Percentiles rank a stretch among this genome's conserved stretches.
These are phyloP conservation scores for Suhomyces bokatorum DNA, from an alignment of 1,139 yeast species.

Conservation along the genomic window DNA sequence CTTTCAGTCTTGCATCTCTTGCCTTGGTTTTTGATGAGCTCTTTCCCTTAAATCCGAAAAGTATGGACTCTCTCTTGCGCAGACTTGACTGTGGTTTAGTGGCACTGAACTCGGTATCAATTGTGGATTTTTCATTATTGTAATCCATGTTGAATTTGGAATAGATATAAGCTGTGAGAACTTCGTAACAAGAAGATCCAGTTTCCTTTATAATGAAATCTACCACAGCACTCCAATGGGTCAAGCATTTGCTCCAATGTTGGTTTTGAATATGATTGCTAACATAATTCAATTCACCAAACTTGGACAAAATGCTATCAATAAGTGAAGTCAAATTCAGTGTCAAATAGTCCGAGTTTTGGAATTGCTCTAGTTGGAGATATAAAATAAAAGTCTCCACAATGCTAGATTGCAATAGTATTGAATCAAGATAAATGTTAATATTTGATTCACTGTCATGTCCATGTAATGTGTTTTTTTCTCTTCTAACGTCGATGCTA, in stretches of 20 bases:
- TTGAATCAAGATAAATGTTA: conserved; percentile 21
- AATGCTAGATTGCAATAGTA: conserved; percentile 34
- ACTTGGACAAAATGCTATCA: conserved; percentile 34
- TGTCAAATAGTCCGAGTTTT: conserved; percentile 40
- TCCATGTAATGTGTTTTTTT: conserved; percentile 22
- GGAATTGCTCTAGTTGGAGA: conserved; percentile 46
- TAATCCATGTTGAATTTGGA: conserved; percentile 27
- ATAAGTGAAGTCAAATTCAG: conserved; percentile 30
- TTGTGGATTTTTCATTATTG: conserved; percentile 7
- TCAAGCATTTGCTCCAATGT: conserved; percentile 34
- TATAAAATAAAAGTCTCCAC: conserved; percentile 39
- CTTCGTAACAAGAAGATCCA: conserved; percentile 43
- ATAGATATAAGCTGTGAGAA: conserved; percentile 34
- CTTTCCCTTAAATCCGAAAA: conserved; percentile 33
- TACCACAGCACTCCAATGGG: conserved; percentile 34
- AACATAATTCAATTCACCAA: conserved; percentile 25
- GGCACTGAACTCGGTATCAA: conserved; percentile 8
- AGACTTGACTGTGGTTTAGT: not conserved
- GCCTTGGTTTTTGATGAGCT: conserved; percentile 20
- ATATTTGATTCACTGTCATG: conserved; percentile 33
- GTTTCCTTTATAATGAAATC: conserved; percentile 39
- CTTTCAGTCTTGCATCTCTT: conserved; percentile 20
- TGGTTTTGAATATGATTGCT: conserved; percentile 35
- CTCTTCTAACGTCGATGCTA: conserved; percentile 21
- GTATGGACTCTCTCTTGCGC: conserved; percentile 28